Conservation (phyloP, 768 basidiomycete genomes). For the Termitomyces sp. region DNA sequence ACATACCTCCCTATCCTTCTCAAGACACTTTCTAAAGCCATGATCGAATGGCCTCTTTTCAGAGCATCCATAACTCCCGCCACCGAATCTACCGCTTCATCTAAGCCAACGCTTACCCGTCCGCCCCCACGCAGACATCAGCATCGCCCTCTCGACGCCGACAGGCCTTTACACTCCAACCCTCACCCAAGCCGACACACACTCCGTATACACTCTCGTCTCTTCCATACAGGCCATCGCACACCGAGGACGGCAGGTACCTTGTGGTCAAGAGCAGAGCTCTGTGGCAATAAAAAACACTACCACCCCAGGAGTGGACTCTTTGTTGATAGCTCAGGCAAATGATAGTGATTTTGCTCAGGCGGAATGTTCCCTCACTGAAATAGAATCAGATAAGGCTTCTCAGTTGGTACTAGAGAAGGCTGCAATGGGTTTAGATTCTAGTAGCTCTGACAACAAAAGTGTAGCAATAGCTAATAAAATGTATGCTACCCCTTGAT, state of each 20-base stretch:
- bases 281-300: too few species aligned
- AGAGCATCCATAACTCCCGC: slow-evolving; percentile 63
- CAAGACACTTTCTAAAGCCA: slow-evolving; percentile 75
- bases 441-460: too few species aligned
- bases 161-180: slow-evolving; percentile 85
- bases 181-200: slow-evolving; percentile 47
- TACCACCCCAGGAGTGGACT: too few species aligned
- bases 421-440: too few species aligned
- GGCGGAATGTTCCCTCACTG: too few species aligned
- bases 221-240: slow-evolving; percentile 58
- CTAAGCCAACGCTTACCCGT: slow-evolving; percentile 69
- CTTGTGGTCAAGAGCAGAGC: too few species aligned
- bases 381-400: too few species aligned
- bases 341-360: too few species aligned
- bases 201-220: slow-evolving; percentile 58
- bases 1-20: slow-evolving; percentile 83
- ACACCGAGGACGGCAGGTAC: slow-evolving; percentile 62
- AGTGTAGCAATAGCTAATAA: too few species aligned
- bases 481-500: too few species aligned
- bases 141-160: slow-evolving; percentile 73
- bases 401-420: too few species aligned
- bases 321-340: too few species aligned
- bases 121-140: slow-evolving; percentile 73
- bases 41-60: slow-evolving; percentile 85
- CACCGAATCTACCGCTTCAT: slow-evolving; percentile 12